Evolutionary conservation across 148 eudicot genomes (phyloP).

Genomic region (Limonium bicolor): DNA sequence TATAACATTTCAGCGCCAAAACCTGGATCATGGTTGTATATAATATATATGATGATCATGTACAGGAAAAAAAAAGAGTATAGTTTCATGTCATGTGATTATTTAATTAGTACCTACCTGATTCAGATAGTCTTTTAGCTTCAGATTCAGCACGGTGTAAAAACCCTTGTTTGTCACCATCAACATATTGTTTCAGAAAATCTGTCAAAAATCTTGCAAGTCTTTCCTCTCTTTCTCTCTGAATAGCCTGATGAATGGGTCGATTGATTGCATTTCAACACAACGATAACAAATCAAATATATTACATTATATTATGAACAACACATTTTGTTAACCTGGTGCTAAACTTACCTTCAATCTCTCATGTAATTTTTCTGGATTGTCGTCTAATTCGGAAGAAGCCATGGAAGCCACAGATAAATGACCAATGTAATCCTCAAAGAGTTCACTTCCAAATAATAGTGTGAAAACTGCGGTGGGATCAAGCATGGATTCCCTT

Average conservation of each 20-base stretch:
- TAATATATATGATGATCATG: not conserved
- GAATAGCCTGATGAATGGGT: slow-evolving; percentile 43
- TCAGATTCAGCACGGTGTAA: slow-evolving; percentile 50
- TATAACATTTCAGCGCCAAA: slow-evolving; percentile 64
- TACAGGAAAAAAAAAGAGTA: too few relatives aligned
- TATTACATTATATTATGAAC: not conserved
- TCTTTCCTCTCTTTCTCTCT: slow-evolving; percentile 83
- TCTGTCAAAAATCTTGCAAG: slow-evolving; percentile 47
- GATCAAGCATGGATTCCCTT: slow-evolving; percentile 93
- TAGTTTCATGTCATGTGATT: too few relatives aligned
- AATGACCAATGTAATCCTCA: slow-evolving; percentile 88
- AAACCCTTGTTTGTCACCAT: slow-evolving; percentile 73
- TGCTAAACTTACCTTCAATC: slow-evolving; percentile 66
- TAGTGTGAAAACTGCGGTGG: slow-evolving; percentile 85
- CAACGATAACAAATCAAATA: not conserved
- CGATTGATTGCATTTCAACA: not conserved
- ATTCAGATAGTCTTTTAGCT: slow-evolving; percentile 53
- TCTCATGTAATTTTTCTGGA: slow-evolving; percentile 61
- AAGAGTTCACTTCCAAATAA: slow-evolving; percentile 94
- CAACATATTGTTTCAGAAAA: slow-evolving; percentile 54
- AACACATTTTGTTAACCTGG: too few relatives aligned
- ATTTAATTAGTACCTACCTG: slow-evolving; percentile 38
- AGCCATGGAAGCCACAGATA: slow-evolving; percentile 93
- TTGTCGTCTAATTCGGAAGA: slow-evolving; percentile 60
- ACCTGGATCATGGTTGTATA: slow-evolving; percentile 20